phyloP scores from a whole-genome alignment of 306 rosid genomes.

The Oemleria cerasiformis region DNA sequence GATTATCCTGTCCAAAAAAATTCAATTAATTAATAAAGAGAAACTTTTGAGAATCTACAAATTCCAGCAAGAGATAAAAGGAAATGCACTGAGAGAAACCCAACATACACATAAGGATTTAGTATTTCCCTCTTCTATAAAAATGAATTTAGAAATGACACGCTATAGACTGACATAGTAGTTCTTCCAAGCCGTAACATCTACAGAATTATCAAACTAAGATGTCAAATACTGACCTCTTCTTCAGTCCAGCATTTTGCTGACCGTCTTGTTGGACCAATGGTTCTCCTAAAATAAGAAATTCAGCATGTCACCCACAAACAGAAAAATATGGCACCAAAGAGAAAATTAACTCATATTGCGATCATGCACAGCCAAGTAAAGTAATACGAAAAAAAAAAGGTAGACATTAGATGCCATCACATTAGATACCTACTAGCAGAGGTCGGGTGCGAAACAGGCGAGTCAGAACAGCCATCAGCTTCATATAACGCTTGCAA shows the following conservation, averaged over 20 bases:
- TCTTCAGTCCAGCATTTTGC: slow-evolving; percentile 43
- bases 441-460: slow-evolving; percentile 21
- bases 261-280: slow-evolving; percentile 38
- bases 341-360: slow-evolving; percentile 3
- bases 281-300: slow-evolving; percentile 29
- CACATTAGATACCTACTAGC: slow-evolving; percentile 26
- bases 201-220: slow-evolving; percentile 6
- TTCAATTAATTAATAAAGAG: slow-evolving; percentile 14
- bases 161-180: neutral
- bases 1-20: slow-evolving; percentile 47
- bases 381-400: neutral
- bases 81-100: neutral
- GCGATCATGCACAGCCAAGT: neutral
- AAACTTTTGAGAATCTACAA: neutral
- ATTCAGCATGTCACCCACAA: neutral
- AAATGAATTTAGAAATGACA: neutral
- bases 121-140: neutral
- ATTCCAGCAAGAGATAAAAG: neutral
- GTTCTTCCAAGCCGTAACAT: neutral
- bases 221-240: slow-evolving; percentile 38
- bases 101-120: neutral
- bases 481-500: neutral
- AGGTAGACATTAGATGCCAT: neutral
- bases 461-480: slow-evolving; percentile 14
- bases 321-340: neutral